phyloP scores from a whole-genome alignment of 179 eudicot species.

The Heliamphora pulchella region DNA sequence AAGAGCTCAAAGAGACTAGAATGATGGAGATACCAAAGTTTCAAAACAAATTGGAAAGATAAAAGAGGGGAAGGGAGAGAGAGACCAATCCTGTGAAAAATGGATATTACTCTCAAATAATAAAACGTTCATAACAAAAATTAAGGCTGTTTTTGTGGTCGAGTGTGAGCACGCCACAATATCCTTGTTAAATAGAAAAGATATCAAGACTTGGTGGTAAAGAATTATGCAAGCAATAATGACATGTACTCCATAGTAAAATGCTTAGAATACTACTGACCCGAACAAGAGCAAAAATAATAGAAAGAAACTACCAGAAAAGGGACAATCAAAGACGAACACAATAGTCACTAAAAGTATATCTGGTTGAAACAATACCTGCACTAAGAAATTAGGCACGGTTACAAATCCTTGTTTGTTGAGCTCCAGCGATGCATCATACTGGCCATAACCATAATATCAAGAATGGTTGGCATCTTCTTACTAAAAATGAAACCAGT shows the following conservation, averaged over 20 bases:
- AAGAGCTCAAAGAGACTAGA: too few relatives aligned
- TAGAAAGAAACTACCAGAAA: neutral
- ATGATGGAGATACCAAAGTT: neutral
- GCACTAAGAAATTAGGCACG: conserved; percentile 57
- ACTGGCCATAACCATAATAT: conserved; percentile 36
- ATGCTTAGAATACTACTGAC: neutral
- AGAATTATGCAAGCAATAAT: neutral
- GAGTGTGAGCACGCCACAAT: neutral
- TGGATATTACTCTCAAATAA: neutral
- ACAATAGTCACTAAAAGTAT: neutral
- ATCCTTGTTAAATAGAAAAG: neutral
- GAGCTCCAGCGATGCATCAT: conserved; percentile 83
- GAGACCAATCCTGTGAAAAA: too few relatives aligned
- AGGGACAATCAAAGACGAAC: neutral
- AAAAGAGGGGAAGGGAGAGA: neutral
- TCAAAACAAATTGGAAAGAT: neutral
- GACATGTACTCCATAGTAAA: neutral
- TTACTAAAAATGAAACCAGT: conserved; percentile 2
- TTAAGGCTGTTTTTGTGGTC: neutral
- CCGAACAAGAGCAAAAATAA: neutral
- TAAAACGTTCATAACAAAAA: too few relatives aligned
- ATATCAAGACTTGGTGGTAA: neutral
- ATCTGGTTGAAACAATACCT: conserved; percentile 38
- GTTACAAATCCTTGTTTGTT: conserved; percentile 64
- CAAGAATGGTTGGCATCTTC: conserved; percentile 16